A percentile compares a stretch with the other conserved stretches of the same genome.
phyloP scores from a whole-genome alignment of 169 alveolate species.

The Cryptosporidium ubiquitum region DNA sequence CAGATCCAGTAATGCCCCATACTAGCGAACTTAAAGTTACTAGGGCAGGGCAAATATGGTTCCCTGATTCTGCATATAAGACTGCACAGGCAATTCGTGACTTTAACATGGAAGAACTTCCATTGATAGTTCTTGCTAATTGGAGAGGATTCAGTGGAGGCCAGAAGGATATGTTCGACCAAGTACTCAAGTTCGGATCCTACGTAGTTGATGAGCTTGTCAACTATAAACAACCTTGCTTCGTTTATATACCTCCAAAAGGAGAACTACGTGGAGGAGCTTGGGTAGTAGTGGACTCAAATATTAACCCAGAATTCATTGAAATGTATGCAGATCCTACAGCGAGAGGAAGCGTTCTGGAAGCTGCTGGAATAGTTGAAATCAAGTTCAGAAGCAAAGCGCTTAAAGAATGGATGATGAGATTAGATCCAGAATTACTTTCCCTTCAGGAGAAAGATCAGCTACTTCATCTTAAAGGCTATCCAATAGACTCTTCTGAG shows the following conservation, averaged over 20 bases:
- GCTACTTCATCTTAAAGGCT: slow-evolving; percentile 65
- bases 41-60: slow-evolving; percentile 83
- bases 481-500: slow-evolving; percentile 73
- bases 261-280: slow-evolving; percentile 88
- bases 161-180: slow-evolving; percentile 84
- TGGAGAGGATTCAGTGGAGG: slow-evolving; percentile 88
- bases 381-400: slow-evolving; percentile 81
- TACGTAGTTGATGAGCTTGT: slow-evolving; percentile 86
- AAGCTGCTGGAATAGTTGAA: slow-evolving; percentile 86
- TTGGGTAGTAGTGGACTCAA: slow-evolving; percentile 87
- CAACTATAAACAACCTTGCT: slow-evolving; percentile 84
- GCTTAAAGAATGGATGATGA: slow-evolving; percentile 78
- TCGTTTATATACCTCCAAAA: slow-evolving; percentile 84
- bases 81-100: slow-evolving; percentile 89
- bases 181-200: slow-evolving; percentile 84
- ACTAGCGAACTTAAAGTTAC: slow-evolving; percentile 79
- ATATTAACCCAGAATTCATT: slow-evolving; percentile 83
- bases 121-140: slow-evolving; percentile 84
- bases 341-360: slow-evolving; percentile 84
- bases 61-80: slow-evolving; percentile 88
- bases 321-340: slow-evolving; percentile 87
- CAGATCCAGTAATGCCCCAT: slow-evolving; percentile 83
- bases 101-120: slow-evolving; percentile 85
- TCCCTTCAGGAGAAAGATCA: slow-evolving; percentile 68
- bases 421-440: slow-evolving; percentile 76